A percentile compares a stretch with the other conserved stretches of the same genome.
Conservation (phyloP, 495 filamentous ascomycete species). For the Paragyromitra xinjiangensis region DNA sequence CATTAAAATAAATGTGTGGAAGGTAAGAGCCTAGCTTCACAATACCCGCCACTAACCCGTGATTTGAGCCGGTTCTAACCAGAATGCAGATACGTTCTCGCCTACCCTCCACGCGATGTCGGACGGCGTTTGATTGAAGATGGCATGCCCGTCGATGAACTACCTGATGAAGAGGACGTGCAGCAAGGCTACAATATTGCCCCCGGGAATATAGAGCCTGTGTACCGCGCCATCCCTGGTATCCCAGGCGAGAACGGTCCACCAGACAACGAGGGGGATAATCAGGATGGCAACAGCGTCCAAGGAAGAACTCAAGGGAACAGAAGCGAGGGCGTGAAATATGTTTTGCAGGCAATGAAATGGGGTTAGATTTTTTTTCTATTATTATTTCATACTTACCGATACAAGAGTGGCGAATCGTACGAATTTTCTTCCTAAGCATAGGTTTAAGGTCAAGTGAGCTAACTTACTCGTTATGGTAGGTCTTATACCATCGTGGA, state of each 20-base stretch:
- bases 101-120: constrained; percentile 68
- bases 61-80: not conserved
- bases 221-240: constrained; percentile 80
- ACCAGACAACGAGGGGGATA: constrained; percentile 60
- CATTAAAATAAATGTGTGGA: constrained; percentile 29
- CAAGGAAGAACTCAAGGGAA: constrained; percentile 10
- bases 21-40: constrained; percentile 5
- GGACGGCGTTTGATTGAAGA: constrained; percentile 74
- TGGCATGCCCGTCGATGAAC: constrained; percentile 79
- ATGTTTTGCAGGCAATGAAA: constrained; percentile 89
- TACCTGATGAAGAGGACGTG: constrained; percentile 75
- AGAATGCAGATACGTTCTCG: constrained; percentile 49
- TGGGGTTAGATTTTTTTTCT: constrained; percentile 67
- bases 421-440: not conserved
- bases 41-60: not conserved
- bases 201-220: constrained; percentile 81
- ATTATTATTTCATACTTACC: not conserved
- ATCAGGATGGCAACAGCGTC: constrained; percentile 53
- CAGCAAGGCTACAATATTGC: constrained; percentile 92
- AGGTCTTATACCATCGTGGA: constrained; percentile 88
- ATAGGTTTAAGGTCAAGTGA: not conserved
- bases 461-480: not conserved
- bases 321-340: constrained; percentile 61
- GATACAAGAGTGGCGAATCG: not conserved
- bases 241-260: constrained; percentile 31